Evolutionary conservation across 805 yeast genomes (phyloP).

Genomic region (Kazachstania viticola): DNA sequence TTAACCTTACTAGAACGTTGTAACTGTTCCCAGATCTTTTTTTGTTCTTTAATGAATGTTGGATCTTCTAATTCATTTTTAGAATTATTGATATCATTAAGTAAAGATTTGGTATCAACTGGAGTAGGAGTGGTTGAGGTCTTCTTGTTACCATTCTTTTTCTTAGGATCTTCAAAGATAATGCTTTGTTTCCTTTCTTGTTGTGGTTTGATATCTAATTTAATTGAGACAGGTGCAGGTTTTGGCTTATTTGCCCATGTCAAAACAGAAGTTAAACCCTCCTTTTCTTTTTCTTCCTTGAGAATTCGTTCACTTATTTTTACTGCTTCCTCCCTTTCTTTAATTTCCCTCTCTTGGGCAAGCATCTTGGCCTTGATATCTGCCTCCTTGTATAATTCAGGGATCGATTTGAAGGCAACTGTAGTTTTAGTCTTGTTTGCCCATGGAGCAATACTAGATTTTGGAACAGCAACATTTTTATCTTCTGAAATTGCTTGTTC

Average conservation of each 20-base stretch:
- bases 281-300: conserved; percentile 13
- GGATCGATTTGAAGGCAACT: conserved; percentile 13
- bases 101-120: too few relatives aligned
- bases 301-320: conserved; percentile 13
- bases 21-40: conserved; percentile 34
- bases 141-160: conserved; percentile 1
- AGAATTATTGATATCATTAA: too few relatives aligned
- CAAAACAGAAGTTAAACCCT: conserved; percentile 14
- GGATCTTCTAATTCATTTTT: conserved; percentile 14
- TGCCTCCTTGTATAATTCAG: conserved; percentile 9
- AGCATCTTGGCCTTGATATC: not conserved
- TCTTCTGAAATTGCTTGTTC: conserved; percentile 2
- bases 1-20: conserved; percentile 63
- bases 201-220: conserved; percentile 13
- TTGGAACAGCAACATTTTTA: conserved; percentile 1
- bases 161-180: too few relatives aligned
- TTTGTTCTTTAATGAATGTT: conserved; percentile 23
- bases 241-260: conserved; percentile 22
- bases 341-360: conserved; percentile 11
- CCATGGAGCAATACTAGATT: conserved; percentile 17
- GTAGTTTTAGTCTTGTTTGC: conserved; percentile 13
- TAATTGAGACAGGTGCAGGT: conserved; percentile 6
- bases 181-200: too few relatives aligned
- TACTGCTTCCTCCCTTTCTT: conserved; percentile 7
- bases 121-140: not conserved